Percentiles rank a stretch among this genome's conserved stretches.
phyloP scores from a whole-genome alignment of 208 protist genomes.

The Crithidia fasciculata region DNA sequence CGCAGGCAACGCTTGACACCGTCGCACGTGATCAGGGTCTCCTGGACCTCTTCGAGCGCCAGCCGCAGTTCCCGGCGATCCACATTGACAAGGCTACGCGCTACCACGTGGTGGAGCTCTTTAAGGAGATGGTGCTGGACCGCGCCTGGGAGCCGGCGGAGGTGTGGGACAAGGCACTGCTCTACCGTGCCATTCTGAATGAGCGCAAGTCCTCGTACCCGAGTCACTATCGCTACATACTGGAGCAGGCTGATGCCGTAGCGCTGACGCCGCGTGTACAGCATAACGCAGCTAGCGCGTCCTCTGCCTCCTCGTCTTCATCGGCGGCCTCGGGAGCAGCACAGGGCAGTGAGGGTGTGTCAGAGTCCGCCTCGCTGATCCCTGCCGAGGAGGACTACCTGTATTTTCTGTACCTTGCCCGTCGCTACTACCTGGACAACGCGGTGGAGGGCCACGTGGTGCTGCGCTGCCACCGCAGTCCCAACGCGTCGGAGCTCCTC shows the following conservation, averaged over 20 bases:
- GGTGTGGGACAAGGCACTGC: slow-evolving; percentile 87
- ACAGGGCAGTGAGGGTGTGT: neutral
- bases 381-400: slow-evolving; percentile 59
- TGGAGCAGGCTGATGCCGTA: slow-evolving; percentile 50
- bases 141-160: slow-evolving; percentile 53
- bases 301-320: neutral
- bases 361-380: slow-evolving; percentile 21
- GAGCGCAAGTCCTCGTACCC: slow-evolving; percentile 79
- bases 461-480: slow-evolving; percentile 73
- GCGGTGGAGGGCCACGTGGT: slow-evolving; percentile 89
- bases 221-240: slow-evolving; percentile 69
- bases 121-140: slow-evolving; percentile 83
- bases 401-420: slow-evolving; percentile 83
- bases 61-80: slow-evolving; percentile 84
- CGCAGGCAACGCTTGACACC: slow-evolving; percentile 65
- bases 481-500: slow-evolving; percentile 64
- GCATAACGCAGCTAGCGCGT: neutral
- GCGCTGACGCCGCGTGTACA: slow-evolving; percentile 27
- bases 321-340: neutral
- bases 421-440: slow-evolving; percentile 86
- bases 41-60: slow-evolving; percentile 84
- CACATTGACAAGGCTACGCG: slow-evolving; percentile 74
- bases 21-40: slow-evolving; percentile 62
- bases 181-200: slow-evolving; percentile 78
- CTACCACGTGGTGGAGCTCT: slow-evolving; percentile 82